Conservation (phyloP, 345 rosid species). For the Toxicodendron radicans region DNA sequence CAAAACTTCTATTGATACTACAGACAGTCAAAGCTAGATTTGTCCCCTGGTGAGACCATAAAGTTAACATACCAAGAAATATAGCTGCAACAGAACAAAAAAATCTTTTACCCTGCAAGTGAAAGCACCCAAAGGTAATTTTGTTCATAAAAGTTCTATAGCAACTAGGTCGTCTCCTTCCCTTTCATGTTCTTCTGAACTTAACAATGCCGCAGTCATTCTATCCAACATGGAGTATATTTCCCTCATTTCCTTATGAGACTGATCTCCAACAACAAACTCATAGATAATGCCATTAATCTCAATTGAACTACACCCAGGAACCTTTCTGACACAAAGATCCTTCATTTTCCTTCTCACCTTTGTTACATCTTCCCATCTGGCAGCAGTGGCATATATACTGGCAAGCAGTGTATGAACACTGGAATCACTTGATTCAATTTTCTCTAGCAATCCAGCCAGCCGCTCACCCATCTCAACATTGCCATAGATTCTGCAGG, state of each 20-base stretch:
- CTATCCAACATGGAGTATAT: conserved; percentile 35
- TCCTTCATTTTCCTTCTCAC: conserved; percentile 76
- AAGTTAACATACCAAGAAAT: too few relatives aligned
- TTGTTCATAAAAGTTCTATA: neutral
- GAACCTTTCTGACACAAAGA: conserved; percentile 66
- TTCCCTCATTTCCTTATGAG: conserved; percentile 39
- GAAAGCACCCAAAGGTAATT: neutral
- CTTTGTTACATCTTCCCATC: conserved; percentile 72
- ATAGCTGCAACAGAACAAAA: too few relatives aligned
- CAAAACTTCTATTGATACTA: too few relatives aligned
- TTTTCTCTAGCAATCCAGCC: conserved; percentile 8
- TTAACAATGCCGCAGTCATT: conserved; percentile 22
- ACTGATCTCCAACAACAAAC: conserved; percentile 49
- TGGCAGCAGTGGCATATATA: conserved; percentile 55
- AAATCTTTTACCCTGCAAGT: neutral
- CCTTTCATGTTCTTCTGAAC: conserved; percentile 22
- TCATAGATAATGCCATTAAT: conserved; percentile 49
- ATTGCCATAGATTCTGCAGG: conserved; percentile 13
- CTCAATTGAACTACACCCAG: conserved; percentile 78
- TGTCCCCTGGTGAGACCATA: too few relatives aligned
- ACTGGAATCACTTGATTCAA: neutral
- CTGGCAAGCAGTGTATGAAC: conserved; percentile 12
- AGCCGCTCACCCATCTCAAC: conserved; percentile 14
- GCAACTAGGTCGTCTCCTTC: neutral
- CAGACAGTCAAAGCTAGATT: too few relatives aligned